Base-by-base conservation (phyloP, 345 rosid genomes). In the Eucalyptus curtisii region DNA sequence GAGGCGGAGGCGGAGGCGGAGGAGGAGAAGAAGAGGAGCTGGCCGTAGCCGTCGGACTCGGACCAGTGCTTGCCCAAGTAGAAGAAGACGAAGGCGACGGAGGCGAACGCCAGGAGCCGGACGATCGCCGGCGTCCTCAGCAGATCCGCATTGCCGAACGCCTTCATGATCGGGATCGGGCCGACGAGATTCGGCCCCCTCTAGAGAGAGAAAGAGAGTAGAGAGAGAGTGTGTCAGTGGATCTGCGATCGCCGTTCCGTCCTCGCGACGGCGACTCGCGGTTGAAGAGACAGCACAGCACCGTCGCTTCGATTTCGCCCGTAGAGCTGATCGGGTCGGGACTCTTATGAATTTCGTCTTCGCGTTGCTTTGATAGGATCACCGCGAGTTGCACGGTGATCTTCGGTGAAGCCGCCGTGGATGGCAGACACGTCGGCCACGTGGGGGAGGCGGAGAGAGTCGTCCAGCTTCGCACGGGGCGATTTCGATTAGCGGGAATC, bases 1-100 rank as follows among this genome's bases (percentile, higher is more conserved):
- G 88, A 11, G 64, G 86, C 40, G 85, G 86, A 37, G 45, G 53
- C 17, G 53, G 86, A 37, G 42, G 86, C 40, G 85, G 86, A 37
- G n/a, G 94, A 57, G 59, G 99, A 89, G 95, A 94, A 97, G 96
- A 98, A 97, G 84, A 97, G 44, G 92, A 96, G 97, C 87, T 95
- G 97, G 49, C 91, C 96, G 89, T 91, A 90, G 64, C 93, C 95
- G 48, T 92, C 94, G 86, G 98, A 94, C 97, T 92, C 94, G 87
- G 98, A 95, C 97, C 96, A 98, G 92, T 95, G 96, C 90, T 95
- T 95, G 82, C 99, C 99, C 85, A 96, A 68, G 95, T 94, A 96
- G 93, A 98, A 98, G 93, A 94, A 98, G 59, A 94, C 90, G 86
- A 93, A 86, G 86, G 99, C 90, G 91, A 98, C 86, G 86, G 94